A percentile compares a stretch with the other conserved stretches of the same genome.
Conservation (phyloP, 495 filamentous ascomycete species). For the Elaphomyces granulatus region DNA sequence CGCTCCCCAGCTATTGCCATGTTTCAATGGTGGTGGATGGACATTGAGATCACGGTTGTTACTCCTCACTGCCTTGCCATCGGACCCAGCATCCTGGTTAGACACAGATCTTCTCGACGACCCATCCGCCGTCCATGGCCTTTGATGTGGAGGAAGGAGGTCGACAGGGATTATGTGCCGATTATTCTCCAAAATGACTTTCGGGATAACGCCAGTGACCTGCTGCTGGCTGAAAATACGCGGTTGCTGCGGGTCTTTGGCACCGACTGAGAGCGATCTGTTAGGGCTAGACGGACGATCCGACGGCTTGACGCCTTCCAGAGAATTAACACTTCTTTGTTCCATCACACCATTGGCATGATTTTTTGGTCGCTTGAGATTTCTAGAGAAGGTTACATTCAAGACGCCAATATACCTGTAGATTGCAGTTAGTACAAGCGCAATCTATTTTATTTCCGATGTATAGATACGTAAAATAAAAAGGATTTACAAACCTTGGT, state of each 20-base stretch:
- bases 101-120: background rate
- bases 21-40: conserved; percentile 10
- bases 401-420: conserved; percentile 88
- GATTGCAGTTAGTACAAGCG: conserved; percentile 19
- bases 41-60: conserved; percentile 10
- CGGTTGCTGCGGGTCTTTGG: conserved; percentile 28
- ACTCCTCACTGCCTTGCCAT: conserved; percentile 1
- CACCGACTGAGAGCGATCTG: conserved; percentile 3
- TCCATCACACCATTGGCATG: conserved; percentile 23
- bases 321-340: conserved; percentile 10
- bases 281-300: conserved; percentile 10
- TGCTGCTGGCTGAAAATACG: conserved; percentile 73
- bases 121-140: conserved; percentile 18
- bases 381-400: conserved; percentile 92
- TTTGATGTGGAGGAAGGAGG: conserved; percentile 38
- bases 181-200: conserved; percentile 92
- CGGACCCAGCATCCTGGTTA: conserved; percentile 1
- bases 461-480: conserved; percentile 1
- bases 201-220: conserved; percentile 51
- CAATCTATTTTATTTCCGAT: background rate
- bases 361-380: conserved; percentile 49
- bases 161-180: conserved; percentile 85
- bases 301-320: conserved; percentile 9
- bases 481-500: conserved; percentile 54
- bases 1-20: conserved; percentile 73